Evolutionary conservation across 2,329 filamentous ascomycete species (phyloP).

Genomic region (Aspergillus fructus): DNA sequence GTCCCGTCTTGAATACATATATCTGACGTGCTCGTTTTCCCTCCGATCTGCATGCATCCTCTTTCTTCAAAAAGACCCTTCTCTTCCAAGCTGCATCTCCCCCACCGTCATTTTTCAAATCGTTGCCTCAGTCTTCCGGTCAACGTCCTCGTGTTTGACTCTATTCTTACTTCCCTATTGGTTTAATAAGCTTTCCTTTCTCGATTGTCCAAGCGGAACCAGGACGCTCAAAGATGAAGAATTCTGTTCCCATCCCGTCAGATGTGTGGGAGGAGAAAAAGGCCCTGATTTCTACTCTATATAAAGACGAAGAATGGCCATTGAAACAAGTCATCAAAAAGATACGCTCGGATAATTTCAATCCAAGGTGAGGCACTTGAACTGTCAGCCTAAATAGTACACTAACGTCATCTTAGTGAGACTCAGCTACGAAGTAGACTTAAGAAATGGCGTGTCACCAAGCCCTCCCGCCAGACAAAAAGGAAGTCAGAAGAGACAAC

Average conservation of each 20-base stretch:
- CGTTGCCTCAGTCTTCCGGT: not conserved
- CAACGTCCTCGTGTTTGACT: not conserved
- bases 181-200: not conserved
- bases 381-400: not conserved
- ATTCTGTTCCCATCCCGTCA: conserved; percentile 43
- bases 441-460: conserved; percentile 48
- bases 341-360: conserved; percentile 43
- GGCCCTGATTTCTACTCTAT: conserved; percentile 40
- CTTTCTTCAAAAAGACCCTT: conserved; percentile 2
- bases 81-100: not conserved
- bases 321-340: conserved; percentile 47
- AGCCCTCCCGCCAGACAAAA: conserved; percentile 44
- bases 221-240: conserved; percentile 36
- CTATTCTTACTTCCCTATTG: not conserved
- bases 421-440: conserved; percentile 45
- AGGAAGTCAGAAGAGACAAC: conserved; percentile 35
- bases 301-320: conserved; percentile 47
- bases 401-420: conserved; percentile 32
- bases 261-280: conserved; percentile 47
- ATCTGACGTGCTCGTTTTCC: conserved; percentile 6
- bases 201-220: not conserved
- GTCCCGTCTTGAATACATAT: not conserved
- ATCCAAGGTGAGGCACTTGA: conserved; percentile 36
- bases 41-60: conserved; percentile 8
- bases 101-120: not conserved